Evolutionary conservation across 208 protist species (phyloP).

Genomic region (Trypanosoma boissoni): DNA sequence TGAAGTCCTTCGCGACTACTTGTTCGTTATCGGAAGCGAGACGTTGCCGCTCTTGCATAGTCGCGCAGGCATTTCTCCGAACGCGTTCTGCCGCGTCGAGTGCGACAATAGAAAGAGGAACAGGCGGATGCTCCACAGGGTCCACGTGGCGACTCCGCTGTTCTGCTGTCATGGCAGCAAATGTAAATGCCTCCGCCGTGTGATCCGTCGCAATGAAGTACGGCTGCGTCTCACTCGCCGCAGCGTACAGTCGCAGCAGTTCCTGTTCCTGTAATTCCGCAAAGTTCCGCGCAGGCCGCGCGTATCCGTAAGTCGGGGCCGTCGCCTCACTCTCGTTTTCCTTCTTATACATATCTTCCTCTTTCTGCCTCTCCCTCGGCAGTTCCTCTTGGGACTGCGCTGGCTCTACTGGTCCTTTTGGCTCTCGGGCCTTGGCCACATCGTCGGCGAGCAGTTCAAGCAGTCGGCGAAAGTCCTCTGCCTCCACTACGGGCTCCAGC

Average conservation of each 20-base stretch:
- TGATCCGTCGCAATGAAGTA: conserved; percentile 75
- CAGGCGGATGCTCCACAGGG: conserved; percentile 13
- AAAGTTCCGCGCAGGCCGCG: conserved; percentile 43
- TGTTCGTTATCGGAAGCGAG: too few relatives aligned
- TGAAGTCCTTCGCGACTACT: too few relatives aligned
- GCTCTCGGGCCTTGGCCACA: conserved; percentile 24
- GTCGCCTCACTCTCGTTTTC: background rate
- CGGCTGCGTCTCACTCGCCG: conserved; percentile 15
- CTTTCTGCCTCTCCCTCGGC: background rate
- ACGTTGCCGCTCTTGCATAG: conserved; percentile 1
- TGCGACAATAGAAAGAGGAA: conserved; percentile 67
- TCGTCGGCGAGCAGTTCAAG: conserved; percentile 45
- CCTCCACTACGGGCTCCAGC: background rate
- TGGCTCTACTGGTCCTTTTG: background rate
- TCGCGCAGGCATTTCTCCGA: conserved; percentile 21
- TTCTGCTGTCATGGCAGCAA: conserved; percentile 32
- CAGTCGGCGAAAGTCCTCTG: conserved; percentile 39
- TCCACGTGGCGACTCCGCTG: background rate
- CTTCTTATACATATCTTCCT: too few relatives aligned
- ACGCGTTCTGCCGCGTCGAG: conserved; percentile 30
- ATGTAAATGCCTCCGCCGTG: conserved; percentile 56
- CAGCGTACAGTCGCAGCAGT: conserved; percentile 65
- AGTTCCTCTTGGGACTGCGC: background rate
- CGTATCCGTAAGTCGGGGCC: conserved; percentile 12
- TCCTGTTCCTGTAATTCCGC: conserved; percentile 50